These are phyloP conservation scores for apple (Malus domestica) DNA, from an alignment of 306 rosid genomes.

Conservation along the genomic window DNA sequence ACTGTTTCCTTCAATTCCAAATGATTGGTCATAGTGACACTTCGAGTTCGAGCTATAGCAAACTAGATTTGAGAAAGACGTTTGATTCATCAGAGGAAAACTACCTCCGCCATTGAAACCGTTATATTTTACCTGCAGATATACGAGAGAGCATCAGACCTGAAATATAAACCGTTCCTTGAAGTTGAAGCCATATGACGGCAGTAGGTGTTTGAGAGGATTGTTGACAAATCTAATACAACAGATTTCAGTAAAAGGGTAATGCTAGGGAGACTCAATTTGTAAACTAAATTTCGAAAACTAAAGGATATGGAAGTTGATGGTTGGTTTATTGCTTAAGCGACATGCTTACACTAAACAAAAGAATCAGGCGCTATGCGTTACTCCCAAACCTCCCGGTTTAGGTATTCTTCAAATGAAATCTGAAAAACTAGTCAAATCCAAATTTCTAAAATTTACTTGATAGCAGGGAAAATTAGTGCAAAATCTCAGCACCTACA, in stretches of 20 bases:
- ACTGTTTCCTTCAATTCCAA: constrained; percentile 1
- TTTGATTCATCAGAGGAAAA: not conserved
- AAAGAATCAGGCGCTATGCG: not conserved
- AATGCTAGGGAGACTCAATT: too few species aligned
- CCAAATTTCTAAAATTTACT: not conserved
- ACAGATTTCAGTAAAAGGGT: too few species aligned
- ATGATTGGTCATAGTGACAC: not conserved
- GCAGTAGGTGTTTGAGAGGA: not conserved
- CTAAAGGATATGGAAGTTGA: too few species aligned
- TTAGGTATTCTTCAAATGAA: too few species aligned
- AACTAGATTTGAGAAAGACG: not conserved
- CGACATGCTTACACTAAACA: not conserved
- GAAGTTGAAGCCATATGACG: not conserved
- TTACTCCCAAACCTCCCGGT: not conserved
- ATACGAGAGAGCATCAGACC: not conserved
- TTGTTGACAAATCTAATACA: not conserved
- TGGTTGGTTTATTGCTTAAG: too few species aligned
- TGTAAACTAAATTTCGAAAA: too few species aligned
- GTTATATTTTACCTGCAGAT: not conserved
- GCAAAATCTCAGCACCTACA: too few species aligned
- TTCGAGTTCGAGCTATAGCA: not conserved
- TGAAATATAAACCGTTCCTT: not conserved
- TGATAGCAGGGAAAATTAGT: too few species aligned
- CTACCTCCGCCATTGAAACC: constrained; percentile 6
- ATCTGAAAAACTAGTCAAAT: not conserved